These are phyloP conservation scores for Pilatotrama ljubarskyi DNA, from an alignment of 768 basidiomycete genomes.

Conservation along the genomic window DNA sequence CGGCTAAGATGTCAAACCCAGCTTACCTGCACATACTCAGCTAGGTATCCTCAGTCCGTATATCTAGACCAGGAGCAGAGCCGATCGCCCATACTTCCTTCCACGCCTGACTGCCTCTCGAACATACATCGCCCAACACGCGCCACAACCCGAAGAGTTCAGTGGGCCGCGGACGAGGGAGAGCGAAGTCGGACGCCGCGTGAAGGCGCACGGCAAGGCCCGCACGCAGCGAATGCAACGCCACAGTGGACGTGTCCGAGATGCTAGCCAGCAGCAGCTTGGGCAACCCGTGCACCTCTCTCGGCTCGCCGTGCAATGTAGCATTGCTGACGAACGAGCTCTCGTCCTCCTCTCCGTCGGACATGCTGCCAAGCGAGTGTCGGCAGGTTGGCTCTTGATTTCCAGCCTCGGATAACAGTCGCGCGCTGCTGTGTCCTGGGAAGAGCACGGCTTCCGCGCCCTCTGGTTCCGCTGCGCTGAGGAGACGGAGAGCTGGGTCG, in stretches of 20 bases:
- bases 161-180: slow-evolving; percentile 10
- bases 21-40: too few species aligned
- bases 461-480: slow-evolving; percentile 32
- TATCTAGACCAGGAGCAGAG: not conserved
- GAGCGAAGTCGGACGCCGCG: not conserved
- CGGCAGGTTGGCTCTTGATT: not conserved
- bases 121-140: slow-evolving; percentile 23
- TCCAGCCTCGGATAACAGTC: slow-evolving; percentile 4
- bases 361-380: not conserved
- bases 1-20: too few species aligned
- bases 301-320: not conserved
- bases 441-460: slow-evolving; percentile 36
- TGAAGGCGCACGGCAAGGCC: slow-evolving; percentile 13
- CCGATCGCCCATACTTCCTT: slow-evolving; percentile 22
- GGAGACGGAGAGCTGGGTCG: slow-evolving; percentile 39
- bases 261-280: slow-evolving; percentile 19
- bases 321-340: not conserved
- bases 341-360: not conserved
- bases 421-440: slow-evolving; percentile 27
- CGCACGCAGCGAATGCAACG: slow-evolving; percentile 19
- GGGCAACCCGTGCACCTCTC: slow-evolving; percentile 15
- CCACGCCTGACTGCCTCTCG: slow-evolving; percentile 26
- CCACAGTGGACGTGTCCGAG: slow-evolving; percentile 20
- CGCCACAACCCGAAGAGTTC: slow-evolving; percentile 20
- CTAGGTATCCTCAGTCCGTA: not conserved